Conservation (phyloP, 2,329 filamentous ascomycete species). For the Pochonia chlamydosporia region DNA sequence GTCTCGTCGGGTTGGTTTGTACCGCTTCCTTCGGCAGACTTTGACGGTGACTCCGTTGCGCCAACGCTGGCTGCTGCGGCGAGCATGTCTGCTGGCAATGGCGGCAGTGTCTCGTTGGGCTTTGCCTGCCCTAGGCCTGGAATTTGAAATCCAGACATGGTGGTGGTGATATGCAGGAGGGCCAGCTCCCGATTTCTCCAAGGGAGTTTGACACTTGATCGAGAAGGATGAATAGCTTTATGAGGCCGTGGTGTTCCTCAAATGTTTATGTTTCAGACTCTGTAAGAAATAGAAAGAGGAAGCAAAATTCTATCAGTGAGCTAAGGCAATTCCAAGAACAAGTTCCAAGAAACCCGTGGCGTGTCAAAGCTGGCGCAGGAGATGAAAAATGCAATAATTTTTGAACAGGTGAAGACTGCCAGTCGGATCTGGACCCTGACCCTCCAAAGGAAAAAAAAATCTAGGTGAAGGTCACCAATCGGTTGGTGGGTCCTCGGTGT, state of each 20-base stretch:
- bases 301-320: too few species aligned
- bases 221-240: not conserved
- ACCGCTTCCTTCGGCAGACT: not conserved
- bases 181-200: not conserved
- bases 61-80: constrained; percentile 21
- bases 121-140: constrained; percentile 37
- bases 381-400: too few species aligned
- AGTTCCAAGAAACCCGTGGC: too few species aligned
- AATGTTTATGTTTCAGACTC: too few species aligned
- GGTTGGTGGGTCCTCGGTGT: not conserved
- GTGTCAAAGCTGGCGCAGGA: too few species aligned
- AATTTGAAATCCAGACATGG: constrained; percentile 38
- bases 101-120: constrained; percentile 35
- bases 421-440: not conserved
- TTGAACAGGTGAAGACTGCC: too few species aligned
- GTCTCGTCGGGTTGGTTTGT: not conserved
- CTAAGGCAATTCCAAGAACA: too few species aligned
- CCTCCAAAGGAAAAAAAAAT: constrained; percentile 2
- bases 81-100: constrained; percentile 26
- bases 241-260: too few species aligned
- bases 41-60: constrained; percentile 9
- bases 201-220: not conserved
- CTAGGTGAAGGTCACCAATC: not conserved
- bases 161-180: not conserved
- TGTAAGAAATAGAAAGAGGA: too few species aligned